Conservation (phyloP, 768 basidiomycete species). For the Hygrophorus pudorinus region DNA sequence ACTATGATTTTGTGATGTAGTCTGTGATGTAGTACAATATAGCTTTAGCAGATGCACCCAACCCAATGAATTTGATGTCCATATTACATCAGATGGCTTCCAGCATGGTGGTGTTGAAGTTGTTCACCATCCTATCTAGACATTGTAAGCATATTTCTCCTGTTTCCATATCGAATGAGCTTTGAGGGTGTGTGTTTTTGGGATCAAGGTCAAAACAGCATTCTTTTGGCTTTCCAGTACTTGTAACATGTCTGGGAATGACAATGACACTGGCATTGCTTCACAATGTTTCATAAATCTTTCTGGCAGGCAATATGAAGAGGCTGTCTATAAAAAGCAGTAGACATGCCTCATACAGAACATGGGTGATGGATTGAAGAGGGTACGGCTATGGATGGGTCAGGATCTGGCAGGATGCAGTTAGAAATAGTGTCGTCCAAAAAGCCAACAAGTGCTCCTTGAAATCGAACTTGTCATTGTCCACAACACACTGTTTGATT, state of each 20-base stretch:
- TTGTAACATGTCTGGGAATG: constrained; percentile 30
- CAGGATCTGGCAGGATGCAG: constrained; percentile 13
- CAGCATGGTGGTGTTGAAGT: constrained; percentile 31
- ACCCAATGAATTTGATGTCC: too few relatives aligned
- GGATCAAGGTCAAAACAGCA: constrained; percentile 24
- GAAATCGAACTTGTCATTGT: constrained; percentile 13
- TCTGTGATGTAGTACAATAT: constrained; percentile 37
- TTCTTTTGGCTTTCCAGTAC: constrained; percentile 18
- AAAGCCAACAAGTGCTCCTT: constrained; percentile 9
- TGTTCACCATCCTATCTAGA: constrained; percentile 31
- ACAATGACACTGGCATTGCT: constrained; percentile 21
- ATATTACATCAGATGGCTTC: constrained; percentile 28
- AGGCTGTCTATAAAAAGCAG: neutral
- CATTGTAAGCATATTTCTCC: too few relatives aligned
- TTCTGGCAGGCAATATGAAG: constrained; percentile 2
- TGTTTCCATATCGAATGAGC: too few relatives aligned
- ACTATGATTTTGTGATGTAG: constrained; percentile 35
- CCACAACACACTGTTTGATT: constrained; percentile 9
- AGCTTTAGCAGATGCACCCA: constrained; percentile 31
- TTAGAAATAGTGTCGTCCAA: constrained; percentile 20
- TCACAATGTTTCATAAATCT: constrained; percentile 17
- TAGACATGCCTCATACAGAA: constrained; percentile 8
- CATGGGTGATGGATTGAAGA: constrained; percentile 13
- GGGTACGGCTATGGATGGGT: neutral
- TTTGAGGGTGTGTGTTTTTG: constrained; percentile 7